phyloP scores from a whole-genome alignment of 306 rosid species.

The Sechiopsis laciniata region DNA sequence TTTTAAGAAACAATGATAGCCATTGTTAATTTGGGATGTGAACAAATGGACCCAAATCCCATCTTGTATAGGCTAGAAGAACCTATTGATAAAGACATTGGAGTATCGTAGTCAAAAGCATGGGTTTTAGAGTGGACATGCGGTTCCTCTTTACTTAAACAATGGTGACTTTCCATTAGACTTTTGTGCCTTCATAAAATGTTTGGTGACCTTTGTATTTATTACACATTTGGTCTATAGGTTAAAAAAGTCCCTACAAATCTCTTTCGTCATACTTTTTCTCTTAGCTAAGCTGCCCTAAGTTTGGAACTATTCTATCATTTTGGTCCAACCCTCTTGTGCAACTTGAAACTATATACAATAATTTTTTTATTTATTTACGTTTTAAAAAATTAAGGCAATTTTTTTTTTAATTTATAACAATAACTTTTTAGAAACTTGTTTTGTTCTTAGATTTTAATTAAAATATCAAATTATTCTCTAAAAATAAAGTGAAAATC shows the following conservation, averaged over 20 bases:
- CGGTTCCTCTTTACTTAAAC: conserved; percentile 37
- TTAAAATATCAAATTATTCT: no score
- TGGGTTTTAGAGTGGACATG: conserved; percentile 27
- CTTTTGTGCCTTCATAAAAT: conserved; percentile 39
- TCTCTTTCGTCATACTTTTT: background rate
- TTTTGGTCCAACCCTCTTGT: conserved; percentile 23
- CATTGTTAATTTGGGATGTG: background rate
- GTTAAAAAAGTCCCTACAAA: no score
- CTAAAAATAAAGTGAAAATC: no score
- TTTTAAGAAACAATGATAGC: background rate
- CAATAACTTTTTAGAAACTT: no score
- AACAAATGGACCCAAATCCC: conserved; percentile 1
- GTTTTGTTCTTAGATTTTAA: no score
- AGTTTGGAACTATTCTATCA: background rate
- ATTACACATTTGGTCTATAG: conserved; percentile 35
- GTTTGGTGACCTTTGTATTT: conserved; percentile 28
- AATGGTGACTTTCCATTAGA: conserved; percentile 30
- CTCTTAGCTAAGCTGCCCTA: background rate
- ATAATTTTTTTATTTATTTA: no score
- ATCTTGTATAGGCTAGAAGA: conserved; percentile 24
- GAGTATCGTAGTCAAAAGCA: background rate
- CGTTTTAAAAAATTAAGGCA: no score
- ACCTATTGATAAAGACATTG: conserved; percentile 31
- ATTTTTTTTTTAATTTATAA: no score
- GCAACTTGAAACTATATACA: no score